phyloP scores from a whole-genome alignment of 2,329 filamentous ascomycete species.

The Penicillium sp. region DNA sequence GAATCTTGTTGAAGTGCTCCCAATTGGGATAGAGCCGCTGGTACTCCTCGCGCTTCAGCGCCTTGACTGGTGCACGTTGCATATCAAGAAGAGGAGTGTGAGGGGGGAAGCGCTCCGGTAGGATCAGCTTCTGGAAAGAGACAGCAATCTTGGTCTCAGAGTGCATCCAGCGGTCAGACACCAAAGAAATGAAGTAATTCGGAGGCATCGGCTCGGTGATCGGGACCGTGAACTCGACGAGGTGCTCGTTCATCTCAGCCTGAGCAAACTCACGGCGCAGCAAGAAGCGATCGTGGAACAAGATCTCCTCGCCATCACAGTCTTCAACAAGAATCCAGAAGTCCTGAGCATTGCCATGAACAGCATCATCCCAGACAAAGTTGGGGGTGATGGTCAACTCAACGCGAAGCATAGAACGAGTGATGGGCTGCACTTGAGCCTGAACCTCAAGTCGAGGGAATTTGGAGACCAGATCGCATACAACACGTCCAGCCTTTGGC shows the following conservation, averaged over 20 bases:
- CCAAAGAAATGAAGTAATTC: conserved; percentile 94
- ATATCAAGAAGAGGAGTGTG: conserved; percentile 90
- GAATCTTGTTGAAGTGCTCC: conserved; percentile 92
- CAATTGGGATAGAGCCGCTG: conserved; percentile 77
- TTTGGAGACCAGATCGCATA: conserved; percentile 83
- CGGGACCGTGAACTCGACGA: conserved; percentile 93
- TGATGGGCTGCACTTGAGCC: conserved; percentile 91
- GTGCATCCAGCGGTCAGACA: conserved; percentile 98
- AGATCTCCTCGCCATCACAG: conserved; percentile 91
- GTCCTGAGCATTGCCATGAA: conserved; percentile 84
- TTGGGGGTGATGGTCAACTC: conserved; percentile 90
- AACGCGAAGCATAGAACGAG: conserved; percentile 84
- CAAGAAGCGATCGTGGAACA: conserved; percentile 93
- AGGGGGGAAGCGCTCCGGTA: conserved; percentile 92
- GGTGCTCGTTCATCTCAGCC: conserved; percentile 84
- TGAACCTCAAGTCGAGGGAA: conserved; percentile 92
- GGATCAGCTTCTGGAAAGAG: conserved; percentile 89
- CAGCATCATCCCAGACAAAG: conserved; percentile 88
- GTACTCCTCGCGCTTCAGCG: conserved; percentile 82
- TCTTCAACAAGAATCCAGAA: conserved; percentile 99
- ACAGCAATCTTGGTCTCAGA: conserved; percentile 90
- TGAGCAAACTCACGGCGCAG: conserved; percentile 84
- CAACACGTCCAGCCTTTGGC: conserved; percentile 79
- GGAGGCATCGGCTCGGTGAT: conserved; percentile 98
- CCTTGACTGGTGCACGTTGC: conserved; percentile 84